phyloP scores from a whole-genome alignment of 2,329 filamentous ascomycete species.

The Ophiostoma sp. region DNA sequence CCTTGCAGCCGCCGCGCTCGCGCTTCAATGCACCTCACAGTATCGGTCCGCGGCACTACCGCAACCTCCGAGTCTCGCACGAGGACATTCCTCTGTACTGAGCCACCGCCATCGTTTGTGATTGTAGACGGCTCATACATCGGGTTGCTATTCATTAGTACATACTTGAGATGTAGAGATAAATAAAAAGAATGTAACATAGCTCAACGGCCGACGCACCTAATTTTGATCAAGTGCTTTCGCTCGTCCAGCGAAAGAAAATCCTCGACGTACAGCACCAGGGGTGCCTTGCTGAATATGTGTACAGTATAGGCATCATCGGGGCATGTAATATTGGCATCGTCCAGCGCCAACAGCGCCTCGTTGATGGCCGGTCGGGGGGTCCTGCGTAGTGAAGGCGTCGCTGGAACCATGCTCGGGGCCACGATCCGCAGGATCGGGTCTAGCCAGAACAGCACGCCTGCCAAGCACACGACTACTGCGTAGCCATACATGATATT shows the following conservation, averaged over 20 bases:
- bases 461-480: conserved; percentile 39
- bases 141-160: conserved; percentile 38
- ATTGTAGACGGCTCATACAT: conserved; percentile 48
- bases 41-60: conserved; percentile 43
- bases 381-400: conserved; percentile 27
- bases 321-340: conserved; percentile 33
- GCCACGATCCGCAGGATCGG: conserved; percentile 36
- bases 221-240: conserved; percentile 46
- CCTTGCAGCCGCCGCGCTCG: conserved; percentile 47
- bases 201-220: conserved; percentile 35
- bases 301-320: conserved; percentile 44
- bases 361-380: conserved; percentile 47
- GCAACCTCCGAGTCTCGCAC: conserved; percentile 51
- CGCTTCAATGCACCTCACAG: conserved; percentile 44
- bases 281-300: conserved; percentile 45
- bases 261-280: conserved; percentile 51
- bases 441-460: conserved; percentile 42
- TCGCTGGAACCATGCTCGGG: conserved; percentile 30
- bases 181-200: neutral
- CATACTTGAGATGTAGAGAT: neutral
- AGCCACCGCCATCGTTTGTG: conserved; percentile 43
- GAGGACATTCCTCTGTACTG: conserved; percentile 39
- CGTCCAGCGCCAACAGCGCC: conserved; percentile 47
- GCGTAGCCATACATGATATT: conserved; percentile 42
- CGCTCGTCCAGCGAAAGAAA: conserved; percentile 46